Percentiles rank a stretch among this genome's conserved stretches.
Evolutionary conservation across 805 yeast species (phyloP).

Genomic region (Sugiyamaella floridensis): DNA sequence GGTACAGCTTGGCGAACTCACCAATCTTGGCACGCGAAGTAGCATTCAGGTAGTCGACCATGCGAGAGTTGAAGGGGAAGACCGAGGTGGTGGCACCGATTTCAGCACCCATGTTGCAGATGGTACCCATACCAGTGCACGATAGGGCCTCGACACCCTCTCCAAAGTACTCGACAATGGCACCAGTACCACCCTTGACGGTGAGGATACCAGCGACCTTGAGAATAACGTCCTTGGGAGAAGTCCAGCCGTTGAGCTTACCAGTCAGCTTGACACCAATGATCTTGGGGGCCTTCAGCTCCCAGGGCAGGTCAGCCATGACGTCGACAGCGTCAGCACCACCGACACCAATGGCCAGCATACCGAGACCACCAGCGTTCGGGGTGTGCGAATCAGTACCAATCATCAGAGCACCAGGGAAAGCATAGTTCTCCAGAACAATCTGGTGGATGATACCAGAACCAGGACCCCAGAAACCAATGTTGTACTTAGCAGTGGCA

Average conservation of each 20-base stretch:
- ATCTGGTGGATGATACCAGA: slow-evolving; percentile 98
- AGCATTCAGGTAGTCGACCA: slow-evolving; percentile 77
- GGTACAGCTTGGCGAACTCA: slow-evolving; percentile 67
- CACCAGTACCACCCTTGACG: slow-evolving; percentile 98
- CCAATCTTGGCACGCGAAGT: slow-evolving; percentile 84
- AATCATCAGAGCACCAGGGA: slow-evolving; percentile 93
- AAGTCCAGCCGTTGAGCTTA: slow-evolving; percentile 86
- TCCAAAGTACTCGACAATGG: slow-evolving; percentile 93
- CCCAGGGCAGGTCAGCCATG: slow-evolving; percentile 93
- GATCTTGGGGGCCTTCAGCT: slow-evolving; percentile 92
- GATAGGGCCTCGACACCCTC: slow-evolving; percentile 88
- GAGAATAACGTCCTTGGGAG: slow-evolving; percentile 93
- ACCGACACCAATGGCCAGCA: slow-evolving; percentile 97
- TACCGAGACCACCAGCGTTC: slow-evolving; percentile 97
- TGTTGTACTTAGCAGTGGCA: slow-evolving; percentile 90
- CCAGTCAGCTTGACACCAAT: slow-evolving; percentile 95
- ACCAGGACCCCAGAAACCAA: slow-evolving; percentile 99
- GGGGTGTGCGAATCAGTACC: slow-evolving; percentile 99
- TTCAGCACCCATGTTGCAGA: slow-evolving; percentile 99
- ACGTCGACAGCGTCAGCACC: slow-evolving; percentile 99
- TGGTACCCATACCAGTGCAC: slow-evolving; percentile 98
- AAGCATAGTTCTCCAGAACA: slow-evolving; percentile 90
- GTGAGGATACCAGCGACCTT: slow-evolving; percentile 90
- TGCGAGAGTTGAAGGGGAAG: slow-evolving; percentile 92
- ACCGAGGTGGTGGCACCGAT: slow-evolving; percentile 97